Base-by-base conservation (phyloP, 2,329 filamentous ascomycete genomes). In the Diaporthe helianthi region DNA sequence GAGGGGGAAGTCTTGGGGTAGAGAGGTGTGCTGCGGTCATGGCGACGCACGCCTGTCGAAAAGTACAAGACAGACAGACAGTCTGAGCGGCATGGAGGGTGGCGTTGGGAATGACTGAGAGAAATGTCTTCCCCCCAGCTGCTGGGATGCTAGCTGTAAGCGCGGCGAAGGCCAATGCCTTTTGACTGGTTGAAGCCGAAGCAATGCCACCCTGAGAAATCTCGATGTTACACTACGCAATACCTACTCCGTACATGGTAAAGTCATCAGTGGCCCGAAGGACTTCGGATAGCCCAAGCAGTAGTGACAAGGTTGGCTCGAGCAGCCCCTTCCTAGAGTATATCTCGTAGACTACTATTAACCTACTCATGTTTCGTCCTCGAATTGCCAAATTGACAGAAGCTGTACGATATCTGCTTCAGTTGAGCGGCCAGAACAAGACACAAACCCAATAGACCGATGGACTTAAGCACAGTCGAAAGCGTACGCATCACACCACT, bases 141-240 rank as follows among this genome's bases (percentile, higher is more conserved):
- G 44, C 65, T 67, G 55, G 60, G 58, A 65, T 65, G 66, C 41
- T 31, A 53, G 64, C 46, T 53, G 51, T 60, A 67, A 68, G 65
- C 49, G 65, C 64, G 53, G 58, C 69, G 52, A 71, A 58, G 54
- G 52, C 52, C 38, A 52, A 36, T 33, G 38, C 49, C 44, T 29
- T 60, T 61, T 68, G 60, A 69, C 65, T 71, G 65, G 65, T 26
- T 58, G 53, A 52, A 47, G 31, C 58, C 47, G 29, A 65, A 63
- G 65, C 61, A 71, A 69, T 71, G 60, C 52, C 38, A 69, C 69
- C 69, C 63, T 63, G 55, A 54, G 36, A 66, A 69, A 53, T 60
- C 49, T 55, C 65, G 61, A 64, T 58, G 68, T 67, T 70, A 58
- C 67, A 71, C 47, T 63, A 67, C 52, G 51, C 67, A 49, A 41